A percentile compares a stretch with the other conserved stretches of the same genome.
Conservation (phyloP, 768 basidiomycete genomes). For the Boletus reticuloceps region DNA sequence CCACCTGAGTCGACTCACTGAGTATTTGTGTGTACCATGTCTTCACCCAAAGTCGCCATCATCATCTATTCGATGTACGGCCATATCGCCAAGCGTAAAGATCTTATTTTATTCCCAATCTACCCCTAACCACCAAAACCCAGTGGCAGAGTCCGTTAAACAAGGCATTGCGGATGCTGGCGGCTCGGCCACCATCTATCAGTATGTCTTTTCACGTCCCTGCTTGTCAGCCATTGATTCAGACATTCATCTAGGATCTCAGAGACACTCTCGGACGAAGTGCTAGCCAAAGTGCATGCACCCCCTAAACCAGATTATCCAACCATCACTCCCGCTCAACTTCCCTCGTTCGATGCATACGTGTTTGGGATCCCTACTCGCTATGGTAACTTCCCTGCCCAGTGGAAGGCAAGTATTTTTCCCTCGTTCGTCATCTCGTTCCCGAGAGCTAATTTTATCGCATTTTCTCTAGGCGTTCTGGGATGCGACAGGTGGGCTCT, state of each 20-base stretch:
- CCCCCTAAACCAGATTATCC: slow-evolving; percentile 73
- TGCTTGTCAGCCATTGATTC: background rate
- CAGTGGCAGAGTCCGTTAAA: slow-evolving; percentile 60
- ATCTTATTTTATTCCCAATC: background rate
- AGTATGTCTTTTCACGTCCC: slow-evolving; percentile 37
- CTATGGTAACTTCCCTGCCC: slow-evolving; percentile 77
- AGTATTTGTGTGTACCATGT: slow-evolving; percentile 26
- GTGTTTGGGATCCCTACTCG: slow-evolving; percentile 78
- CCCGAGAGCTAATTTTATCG: slow-evolving; percentile 4
- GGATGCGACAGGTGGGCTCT: slow-evolving; percentile 70
- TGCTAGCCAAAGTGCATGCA: slow-evolving; percentile 68
- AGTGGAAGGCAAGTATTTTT: slow-evolving; percentile 61
- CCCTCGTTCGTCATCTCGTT: background rate
- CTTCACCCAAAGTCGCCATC: slow-evolving; percentile 61
- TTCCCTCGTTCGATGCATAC: slow-evolving; percentile 66
- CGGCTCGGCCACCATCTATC: slow-evolving; percentile 50
- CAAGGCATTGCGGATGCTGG: slow-evolving; percentile 47
- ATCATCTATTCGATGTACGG: slow-evolving; percentile 74
- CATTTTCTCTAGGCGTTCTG: slow-evolving; percentile 54
- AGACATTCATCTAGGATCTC: slow-evolving; percentile 47
- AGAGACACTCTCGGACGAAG: slow-evolving; percentile 73
- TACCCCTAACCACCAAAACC: slow-evolving; percentile 1
- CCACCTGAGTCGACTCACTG: no score
- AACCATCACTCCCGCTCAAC: slow-evolving; percentile 50
- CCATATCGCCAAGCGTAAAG: slow-evolving; percentile 64